A percentile compares a stretch with the other conserved stretches of the same genome.
These are phyloP conservation scores for Xylariaceae sp. DNA, from an alignment of 2,329 filamentous ascomycete genomes.

Conservation along the genomic window DNA sequence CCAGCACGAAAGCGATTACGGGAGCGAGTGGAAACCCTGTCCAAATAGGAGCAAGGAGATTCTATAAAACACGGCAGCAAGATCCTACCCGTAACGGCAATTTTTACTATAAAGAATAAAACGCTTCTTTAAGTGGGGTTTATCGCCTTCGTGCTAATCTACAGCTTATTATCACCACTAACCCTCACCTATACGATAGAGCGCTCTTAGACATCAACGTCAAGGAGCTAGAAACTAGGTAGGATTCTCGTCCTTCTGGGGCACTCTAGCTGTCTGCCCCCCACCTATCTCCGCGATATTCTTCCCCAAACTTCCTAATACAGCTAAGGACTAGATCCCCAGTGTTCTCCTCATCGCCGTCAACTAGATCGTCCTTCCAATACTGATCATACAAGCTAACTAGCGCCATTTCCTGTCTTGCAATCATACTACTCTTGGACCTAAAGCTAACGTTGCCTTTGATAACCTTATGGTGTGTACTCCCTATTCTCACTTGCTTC, in stretches of 20 bases:
- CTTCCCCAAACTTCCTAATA: too few relatives aligned
- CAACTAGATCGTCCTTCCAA: neutral
- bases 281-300: too few relatives aligned
- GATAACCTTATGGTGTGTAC: neutral
- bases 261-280: neutral
- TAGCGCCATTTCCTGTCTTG: slow-evolving; percentile 6
- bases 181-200: slow-evolving; percentile 3
- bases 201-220: slow-evolving; percentile 7
- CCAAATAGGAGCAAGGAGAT: too few relatives aligned
- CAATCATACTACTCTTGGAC: neutral
- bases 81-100: too few relatives aligned
- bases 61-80: too few relatives aligned
- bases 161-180: neutral
- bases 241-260: slow-evolving; percentile 7
- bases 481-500: slow-evolving; percentile 2
- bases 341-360: neutral
- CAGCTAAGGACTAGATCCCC: too few relatives aligned
- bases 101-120: too few relatives aligned
- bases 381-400: slow-evolving; percentile 1
- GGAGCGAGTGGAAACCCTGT: too few relatives aligned
- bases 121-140: too few relatives aligned
- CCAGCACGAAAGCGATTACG: neutral
- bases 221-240: slow-evolving; percentile 4
- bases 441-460: neutral
- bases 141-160: slow-evolving; percentile 2